Percentiles rank a stretch among this genome's conserved stretches.
phyloP scores from a whole-genome alignment of 176 grass and related monocot species.

The Pontederia paniculata region DNA sequence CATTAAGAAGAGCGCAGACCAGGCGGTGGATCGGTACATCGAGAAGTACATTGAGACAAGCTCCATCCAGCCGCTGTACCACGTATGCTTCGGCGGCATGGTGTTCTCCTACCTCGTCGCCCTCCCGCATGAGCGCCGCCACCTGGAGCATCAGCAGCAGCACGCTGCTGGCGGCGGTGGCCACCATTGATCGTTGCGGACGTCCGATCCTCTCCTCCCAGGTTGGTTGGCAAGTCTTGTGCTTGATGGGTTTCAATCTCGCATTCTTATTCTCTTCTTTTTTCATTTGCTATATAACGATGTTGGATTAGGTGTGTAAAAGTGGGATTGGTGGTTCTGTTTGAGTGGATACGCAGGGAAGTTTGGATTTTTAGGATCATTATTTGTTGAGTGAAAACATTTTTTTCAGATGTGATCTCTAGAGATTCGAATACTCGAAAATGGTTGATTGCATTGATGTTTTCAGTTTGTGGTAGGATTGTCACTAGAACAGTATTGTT shows the following conservation, averaged over 20 bases:
- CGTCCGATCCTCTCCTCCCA: background rate
- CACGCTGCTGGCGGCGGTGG: conserved; percentile 25
- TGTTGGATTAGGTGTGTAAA: too few relatives aligned
- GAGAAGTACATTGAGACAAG: conserved; percentile 93
- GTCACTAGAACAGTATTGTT: too few relatives aligned
- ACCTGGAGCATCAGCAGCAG: conserved; percentile 58
- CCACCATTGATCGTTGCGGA: conserved; percentile 27
- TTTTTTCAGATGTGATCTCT: too few relatives aligned
- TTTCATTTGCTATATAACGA: too few relatives aligned
- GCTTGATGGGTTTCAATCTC: background rate
- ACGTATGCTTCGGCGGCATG: conserved; percentile 73
- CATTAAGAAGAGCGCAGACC: conserved; percentile 58
- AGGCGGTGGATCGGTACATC: conserved; percentile 84
- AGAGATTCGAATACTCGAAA: too few relatives aligned
- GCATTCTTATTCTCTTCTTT: too few relatives aligned
- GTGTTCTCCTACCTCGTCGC: conserved; percentile 61
- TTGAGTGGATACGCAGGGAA: too few relatives aligned
- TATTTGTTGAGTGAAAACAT: too few relatives aligned
- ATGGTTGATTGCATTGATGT: too few relatives aligned
- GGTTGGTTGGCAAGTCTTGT: background rate
- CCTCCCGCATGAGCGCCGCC: conserved; percentile 60
- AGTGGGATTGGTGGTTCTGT: too few relatives aligned
- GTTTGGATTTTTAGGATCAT: too few relatives aligned
- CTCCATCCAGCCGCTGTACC: conserved; percentile 53
- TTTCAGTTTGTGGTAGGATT: too few relatives aligned